phyloP scores from a whole-genome alignment of 2,329 filamentous ascomycete genomes.

The Colletotrichum salicis region DNA sequence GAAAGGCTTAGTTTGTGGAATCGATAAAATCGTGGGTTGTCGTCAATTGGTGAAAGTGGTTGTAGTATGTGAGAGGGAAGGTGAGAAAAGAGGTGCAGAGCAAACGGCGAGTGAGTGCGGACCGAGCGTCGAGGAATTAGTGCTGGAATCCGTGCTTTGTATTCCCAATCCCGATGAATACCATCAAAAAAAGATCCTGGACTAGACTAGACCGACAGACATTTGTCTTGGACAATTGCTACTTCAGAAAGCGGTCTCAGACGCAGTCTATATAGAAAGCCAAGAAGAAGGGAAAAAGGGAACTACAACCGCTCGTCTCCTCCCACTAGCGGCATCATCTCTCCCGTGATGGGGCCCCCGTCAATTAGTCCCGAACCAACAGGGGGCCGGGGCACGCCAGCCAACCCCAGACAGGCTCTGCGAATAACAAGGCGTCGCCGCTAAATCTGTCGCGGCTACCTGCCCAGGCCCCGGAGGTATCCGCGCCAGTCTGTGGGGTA shows the following conservation, averaged over 20 bases:
- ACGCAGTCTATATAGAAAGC: slow-evolving; percentile 25
- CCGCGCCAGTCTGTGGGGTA: not conserved
- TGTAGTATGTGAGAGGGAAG: not conserved
- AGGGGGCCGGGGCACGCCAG: not conserved
- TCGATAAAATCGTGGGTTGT: not conserved
- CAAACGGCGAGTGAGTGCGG: not conserved
- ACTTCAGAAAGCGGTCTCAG: not conserved
- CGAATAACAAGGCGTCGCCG: not conserved
- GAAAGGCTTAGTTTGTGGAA: not conserved
- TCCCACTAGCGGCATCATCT: not conserved
- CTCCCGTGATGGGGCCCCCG: not conserved
- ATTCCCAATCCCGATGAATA: not conserved
- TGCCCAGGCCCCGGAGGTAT: not conserved
- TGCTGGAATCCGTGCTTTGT: not conserved
- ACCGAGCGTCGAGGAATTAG: not conserved
- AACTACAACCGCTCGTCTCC: not conserved
- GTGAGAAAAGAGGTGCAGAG: not conserved
- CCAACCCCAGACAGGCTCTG: not conserved
- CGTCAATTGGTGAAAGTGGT: not conserved
- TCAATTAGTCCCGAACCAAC: not conserved
- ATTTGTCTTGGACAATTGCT: not conserved
- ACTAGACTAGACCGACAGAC: not conserved
- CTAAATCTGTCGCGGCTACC: slow-evolving; percentile 26
- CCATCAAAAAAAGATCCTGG: not conserved
- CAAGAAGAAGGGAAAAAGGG: slow-evolving; percentile 2